Conservation (phyloP, 495 filamentous ascomycete species). For the Tuber melanosporum region DNA sequence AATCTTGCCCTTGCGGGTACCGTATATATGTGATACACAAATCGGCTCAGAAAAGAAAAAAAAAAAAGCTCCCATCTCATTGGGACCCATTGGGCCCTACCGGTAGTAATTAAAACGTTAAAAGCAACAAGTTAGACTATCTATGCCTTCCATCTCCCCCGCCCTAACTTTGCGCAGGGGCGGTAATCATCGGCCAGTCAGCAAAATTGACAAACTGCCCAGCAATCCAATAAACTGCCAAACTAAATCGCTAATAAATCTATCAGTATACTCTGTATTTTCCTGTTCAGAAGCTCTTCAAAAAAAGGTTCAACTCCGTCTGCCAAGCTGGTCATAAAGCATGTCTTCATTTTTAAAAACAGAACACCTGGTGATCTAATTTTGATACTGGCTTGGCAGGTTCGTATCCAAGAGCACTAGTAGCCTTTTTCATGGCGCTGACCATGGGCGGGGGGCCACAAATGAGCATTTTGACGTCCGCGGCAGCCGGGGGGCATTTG, state of each 20-base stretch:
- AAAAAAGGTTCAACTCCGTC: neutral
- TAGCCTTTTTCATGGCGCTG: conserved; percentile 92
- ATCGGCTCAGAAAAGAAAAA: neutral
- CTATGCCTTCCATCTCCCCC: neutral
- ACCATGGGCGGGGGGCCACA: conserved; percentile 97
- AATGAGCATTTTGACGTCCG: conserved; percentile 88
- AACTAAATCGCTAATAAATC: neutral
- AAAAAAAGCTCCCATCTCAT: neutral
- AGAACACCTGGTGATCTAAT: conserved; percentile 95
- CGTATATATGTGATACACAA: neutral
- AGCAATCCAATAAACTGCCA: neutral
- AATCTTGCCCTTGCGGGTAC: neutral
- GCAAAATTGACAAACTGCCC: neutral
- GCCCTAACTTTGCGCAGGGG: neutral
- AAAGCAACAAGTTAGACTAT: neutral
- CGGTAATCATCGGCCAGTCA: neutral
- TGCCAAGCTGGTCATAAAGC: neutral
- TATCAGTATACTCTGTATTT: neutral
- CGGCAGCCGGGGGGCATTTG: conserved; percentile 72
- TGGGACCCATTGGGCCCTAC: neutral
- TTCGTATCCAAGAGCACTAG: conserved; percentile 77
- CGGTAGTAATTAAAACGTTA: neutral
- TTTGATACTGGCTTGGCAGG: conserved; percentile 93
- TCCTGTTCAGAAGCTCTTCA: neutral
- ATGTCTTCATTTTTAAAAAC: conserved; percentile 58